Conservation (phyloP, 768 basidiomycete species). For the Lepiota brunneoincarnata region DNA sequence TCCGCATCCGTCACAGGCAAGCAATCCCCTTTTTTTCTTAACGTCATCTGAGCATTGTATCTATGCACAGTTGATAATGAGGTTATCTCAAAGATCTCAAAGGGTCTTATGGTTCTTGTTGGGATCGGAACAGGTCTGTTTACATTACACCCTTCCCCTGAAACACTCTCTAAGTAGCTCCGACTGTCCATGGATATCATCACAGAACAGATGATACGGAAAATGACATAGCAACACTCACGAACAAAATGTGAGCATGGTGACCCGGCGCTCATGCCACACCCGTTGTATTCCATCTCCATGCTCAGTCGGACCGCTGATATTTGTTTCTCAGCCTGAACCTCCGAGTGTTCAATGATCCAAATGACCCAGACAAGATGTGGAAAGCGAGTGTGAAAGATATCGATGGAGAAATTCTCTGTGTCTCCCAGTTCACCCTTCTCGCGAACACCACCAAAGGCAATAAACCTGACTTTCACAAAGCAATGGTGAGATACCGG, state of each 20-base stretch:
- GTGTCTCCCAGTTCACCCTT: conserved; percentile 94
- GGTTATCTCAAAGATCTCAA: conserved; percentile 77
- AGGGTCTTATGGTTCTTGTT: conserved; percentile 86
- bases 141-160: not conserved
- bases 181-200: conserved; percentile 4
- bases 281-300: not conserved
- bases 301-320: conserved; percentile 3
- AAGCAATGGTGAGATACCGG: conserved; percentile 70
- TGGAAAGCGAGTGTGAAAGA: conserved; percentile 92
- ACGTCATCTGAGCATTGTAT: not conserved
- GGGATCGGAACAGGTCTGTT: conserved; percentile 79
- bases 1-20: conserved; percentile 44
- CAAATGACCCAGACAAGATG: conserved; percentile 50
- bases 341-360: conserved; percentile 71
- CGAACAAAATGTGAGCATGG: conserved; percentile 80
- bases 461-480: conserved; percentile 89
- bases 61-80: conserved; percentile 65
- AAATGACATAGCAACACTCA: conserved; percentile 65
- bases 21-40: not conserved
- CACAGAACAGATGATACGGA: conserved; percentile 72
- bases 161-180: conserved; percentile 6
- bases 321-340: conserved; percentile 47
- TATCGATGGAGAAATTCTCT: conserved; percentile 85
- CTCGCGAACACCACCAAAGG: conserved; percentile 86
- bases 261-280: not conserved